Evolutionary conservation across 768 basidiomycete species (phyloP), one percentile per base, ranked within the genome.

Genomic region (Lanmaoa pseudosensibilis): DNA sequence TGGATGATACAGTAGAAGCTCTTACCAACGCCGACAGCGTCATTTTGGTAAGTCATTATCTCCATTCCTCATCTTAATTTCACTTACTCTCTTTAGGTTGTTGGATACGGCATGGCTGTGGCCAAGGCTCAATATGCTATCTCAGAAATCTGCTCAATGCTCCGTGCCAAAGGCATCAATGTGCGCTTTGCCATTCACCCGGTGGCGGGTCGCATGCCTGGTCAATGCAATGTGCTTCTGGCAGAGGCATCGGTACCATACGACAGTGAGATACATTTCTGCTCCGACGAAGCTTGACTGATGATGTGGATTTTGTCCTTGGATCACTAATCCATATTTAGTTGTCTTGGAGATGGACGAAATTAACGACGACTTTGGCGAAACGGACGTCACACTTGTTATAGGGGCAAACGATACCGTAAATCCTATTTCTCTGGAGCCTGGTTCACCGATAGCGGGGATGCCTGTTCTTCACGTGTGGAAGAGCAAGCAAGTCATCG

Each of bases 261-360:
- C 64, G 92, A 94, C 65, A 89, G 89, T 91, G 60, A 69, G 85
- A 67, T 30, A 13, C 16, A 63, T 52, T 37, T 37, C 11, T 16
- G 21, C 46, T 40, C 49, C 4, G 25, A 40, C 25, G n/a, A 49
- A 41, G 36, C 48, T 12, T 38, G 21, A 40, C 39, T 56, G 39
- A 48, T 46, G 13, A 55, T 41, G 23, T 51, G 39, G 36, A 50
- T 37, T 41, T 19, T 46, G 30, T 16, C n/a, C 21, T 15, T 11
- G 23, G 32, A 57, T 44, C 19, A 3, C 34, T 12, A 34, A 58
- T 23, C 27, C 16, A 32, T 33, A 18, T 34, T 27, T 62, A 92
- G 92, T 94, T 61, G 91, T 94, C 39, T 77, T 90, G 56, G 92
- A 94, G 74, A 93, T 94, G 92, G 92, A 94, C 58, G 92, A 94